Base-by-base conservation (phyloP, 805 yeast species). In the Saturnispora halmiae region DNA sequence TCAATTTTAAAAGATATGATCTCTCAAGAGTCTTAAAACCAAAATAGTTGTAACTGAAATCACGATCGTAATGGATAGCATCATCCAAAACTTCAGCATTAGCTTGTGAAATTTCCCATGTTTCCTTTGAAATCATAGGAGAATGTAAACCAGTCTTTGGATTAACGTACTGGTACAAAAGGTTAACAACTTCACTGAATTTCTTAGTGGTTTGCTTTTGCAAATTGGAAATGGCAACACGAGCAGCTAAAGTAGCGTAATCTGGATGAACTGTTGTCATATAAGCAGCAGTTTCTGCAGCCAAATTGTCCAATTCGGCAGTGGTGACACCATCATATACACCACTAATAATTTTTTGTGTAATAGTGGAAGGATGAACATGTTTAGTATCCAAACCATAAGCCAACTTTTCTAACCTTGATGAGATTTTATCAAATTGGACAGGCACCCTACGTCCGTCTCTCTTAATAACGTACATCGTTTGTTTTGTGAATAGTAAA, bases 231-330 rank as follows among this genome's bases (percentile, higher is more conserved):
- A 92, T 80, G 16, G 97, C 96, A 46, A 90, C 82, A 67, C 98
- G 79, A 27, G 97, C 96, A 41, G 96, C 96, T 53, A 87, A 71
- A 32, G 79, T 77, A 21, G 96, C 96, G 55, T 90, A 88, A 65
- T 92, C 97, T n/a, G 97, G 97, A 62, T 90, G 97, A 47, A 84
- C 75, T 10, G 97, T 90, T 44, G 96, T 87, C 96, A 92, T 85
- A 58, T 82, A 83, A 32, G 97, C 97, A 43, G 96, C 94, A 28
- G 96, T 87, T 65, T 92, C 98, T 33, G 97, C 96, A 36, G 97
- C 65, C 39, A 81, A 62, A 54, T 79, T 77, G 52, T 79, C 87
- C 45, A 82, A 67, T 61, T 92, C 96, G 46, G 82, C 74, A 41
- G 97, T 92, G 55, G 90, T 87, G 40, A 92, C 98, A 55, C 97